phyloP scores from a whole-genome alignment of 2,329 filamentous ascomycete species.

The Leptographium lundbergii region DNA sequence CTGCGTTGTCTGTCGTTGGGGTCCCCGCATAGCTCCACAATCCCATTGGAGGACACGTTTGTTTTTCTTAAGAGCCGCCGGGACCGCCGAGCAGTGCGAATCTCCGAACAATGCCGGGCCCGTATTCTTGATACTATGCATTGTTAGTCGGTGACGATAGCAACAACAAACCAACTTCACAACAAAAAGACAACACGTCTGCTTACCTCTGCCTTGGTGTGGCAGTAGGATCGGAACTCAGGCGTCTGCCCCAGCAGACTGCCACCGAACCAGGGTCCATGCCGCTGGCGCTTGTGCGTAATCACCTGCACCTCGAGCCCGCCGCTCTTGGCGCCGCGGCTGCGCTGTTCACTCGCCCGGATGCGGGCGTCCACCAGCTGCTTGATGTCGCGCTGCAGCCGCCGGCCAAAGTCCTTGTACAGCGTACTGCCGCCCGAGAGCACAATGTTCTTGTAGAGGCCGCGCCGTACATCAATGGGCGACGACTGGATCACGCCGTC shows the following conservation, averaged over 20 bases:
- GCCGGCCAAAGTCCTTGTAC: conserved; percentile 95
- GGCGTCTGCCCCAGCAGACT: conserved; percentile 93
- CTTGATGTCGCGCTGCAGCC: conserved; percentile 93
- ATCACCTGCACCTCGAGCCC: conserved; percentile 96
- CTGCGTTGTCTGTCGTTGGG: not conserved
- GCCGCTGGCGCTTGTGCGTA: conserved; percentile 90
- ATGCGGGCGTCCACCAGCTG: conserved; percentile 91
- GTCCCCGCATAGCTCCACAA: not conserved
- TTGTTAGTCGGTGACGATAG: conserved; percentile 7
- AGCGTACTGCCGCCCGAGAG: conserved; percentile 92
- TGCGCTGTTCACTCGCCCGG: conserved; percentile 78
- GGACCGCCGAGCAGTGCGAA: conserved; percentile 90
- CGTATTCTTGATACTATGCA: conserved; percentile 78
- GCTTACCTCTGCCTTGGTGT: conserved; percentile 68
- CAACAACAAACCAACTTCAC: no score
- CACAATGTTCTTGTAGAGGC: conserved; percentile 99
- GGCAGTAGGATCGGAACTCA: conserved; percentile 97
- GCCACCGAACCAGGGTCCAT: conserved; percentile 97
- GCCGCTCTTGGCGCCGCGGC: conserved; percentile 84
- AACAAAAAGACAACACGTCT: not conserved
- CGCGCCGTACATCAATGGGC: conserved; percentile 91
- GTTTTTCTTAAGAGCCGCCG: conserved; percentile 50
- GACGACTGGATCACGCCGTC: conserved; percentile 96
- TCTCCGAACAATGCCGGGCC: conserved; percentile 86
- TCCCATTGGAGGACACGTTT: not conserved